phyloP scores from a whole-genome alignment of 139 green algal species.

The Pseudopediastrum boryanum region DNA sequence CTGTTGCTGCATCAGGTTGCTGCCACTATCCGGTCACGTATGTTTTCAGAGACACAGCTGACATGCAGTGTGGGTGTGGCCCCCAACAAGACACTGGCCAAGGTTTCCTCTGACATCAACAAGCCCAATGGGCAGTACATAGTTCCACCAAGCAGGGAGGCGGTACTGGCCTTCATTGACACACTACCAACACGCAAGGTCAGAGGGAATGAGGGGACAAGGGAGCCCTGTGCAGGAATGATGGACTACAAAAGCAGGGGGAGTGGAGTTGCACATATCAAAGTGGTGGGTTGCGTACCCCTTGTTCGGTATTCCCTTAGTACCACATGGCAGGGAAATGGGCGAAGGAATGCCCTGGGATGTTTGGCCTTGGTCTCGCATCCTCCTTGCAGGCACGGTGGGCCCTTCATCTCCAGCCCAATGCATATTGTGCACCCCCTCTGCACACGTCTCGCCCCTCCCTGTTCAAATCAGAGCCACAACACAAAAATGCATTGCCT shows the following conservation, averaged over 20 bases:
- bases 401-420: background rate
- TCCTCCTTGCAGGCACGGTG: too few relatives aligned
- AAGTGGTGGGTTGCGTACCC: background rate
- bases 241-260: background rate
- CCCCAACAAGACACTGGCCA: constrained; percentile 86
- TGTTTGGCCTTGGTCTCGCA: too few relatives aligned
- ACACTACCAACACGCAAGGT: constrained; percentile 78
- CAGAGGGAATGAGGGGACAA: background rate
- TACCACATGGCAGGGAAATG: background rate
- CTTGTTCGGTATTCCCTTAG: background rate
- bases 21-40: constrained; percentile 50
- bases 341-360: background rate
- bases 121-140: constrained; percentile 88
- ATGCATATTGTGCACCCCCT: background rate
- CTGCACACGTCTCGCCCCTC: background rate
- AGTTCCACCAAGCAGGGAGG: constrained; percentile 47
- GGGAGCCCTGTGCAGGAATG: background rate
- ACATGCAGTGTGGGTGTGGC: constrained; percentile 83
- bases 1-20: constrained; percentile 56
- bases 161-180: constrained; percentile 70
- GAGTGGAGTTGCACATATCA: background rate
- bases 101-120: constrained; percentile 78
- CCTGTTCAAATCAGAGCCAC: background rate
- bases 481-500: background rate
- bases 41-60: constrained; percentile 60